These are phyloP conservation scores for Nakazawaea wyomingensis DNA, from an alignment of 805 yeast species.

Conservation along the genomic window DNA sequence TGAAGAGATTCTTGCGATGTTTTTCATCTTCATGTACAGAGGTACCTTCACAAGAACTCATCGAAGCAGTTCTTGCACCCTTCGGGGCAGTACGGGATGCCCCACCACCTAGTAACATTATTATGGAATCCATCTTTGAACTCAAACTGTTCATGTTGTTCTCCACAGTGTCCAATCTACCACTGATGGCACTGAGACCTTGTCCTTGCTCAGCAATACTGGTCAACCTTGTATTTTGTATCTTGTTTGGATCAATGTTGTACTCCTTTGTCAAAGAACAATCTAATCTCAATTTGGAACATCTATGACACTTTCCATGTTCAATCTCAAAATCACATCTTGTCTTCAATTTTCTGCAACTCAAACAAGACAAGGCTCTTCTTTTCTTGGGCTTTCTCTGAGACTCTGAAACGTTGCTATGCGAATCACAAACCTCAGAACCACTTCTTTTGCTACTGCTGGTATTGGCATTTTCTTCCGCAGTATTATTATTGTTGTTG, in stretches of 20 bases:
- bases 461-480: too few relatives aligned
- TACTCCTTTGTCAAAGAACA: constrained; percentile 41
- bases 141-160: constrained; percentile 5
- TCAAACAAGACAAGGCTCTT: constrained; percentile 36
- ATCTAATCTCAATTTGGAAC: constrained; percentile 38
- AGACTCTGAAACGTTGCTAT: neutral
- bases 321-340: constrained; percentile 47
- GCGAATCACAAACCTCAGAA: constrained; percentile 1
- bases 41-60: constrained; percentile 1
- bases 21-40: neutral
- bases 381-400: constrained; percentile 18
- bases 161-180: constrained; percentile 11
- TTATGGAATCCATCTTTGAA: constrained; percentile 17
- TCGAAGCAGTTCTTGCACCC: neutral
- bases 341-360: constrained; percentile 52
- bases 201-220: neutral
- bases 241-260: constrained; percentile 34
- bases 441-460: constrained; percentile 15
- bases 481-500: too few relatives aligned
- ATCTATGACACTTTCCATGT: constrained; percentile 44
- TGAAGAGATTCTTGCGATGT: neutral
- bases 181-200: neutral
- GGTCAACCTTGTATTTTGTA: constrained; percentile 21
- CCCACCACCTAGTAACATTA: constrained; percentile 14
- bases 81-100: neutral